Evolutionary conservation across 805 yeast genomes (phyloP).

Genomic region (Myxozyma monticola): DNA sequence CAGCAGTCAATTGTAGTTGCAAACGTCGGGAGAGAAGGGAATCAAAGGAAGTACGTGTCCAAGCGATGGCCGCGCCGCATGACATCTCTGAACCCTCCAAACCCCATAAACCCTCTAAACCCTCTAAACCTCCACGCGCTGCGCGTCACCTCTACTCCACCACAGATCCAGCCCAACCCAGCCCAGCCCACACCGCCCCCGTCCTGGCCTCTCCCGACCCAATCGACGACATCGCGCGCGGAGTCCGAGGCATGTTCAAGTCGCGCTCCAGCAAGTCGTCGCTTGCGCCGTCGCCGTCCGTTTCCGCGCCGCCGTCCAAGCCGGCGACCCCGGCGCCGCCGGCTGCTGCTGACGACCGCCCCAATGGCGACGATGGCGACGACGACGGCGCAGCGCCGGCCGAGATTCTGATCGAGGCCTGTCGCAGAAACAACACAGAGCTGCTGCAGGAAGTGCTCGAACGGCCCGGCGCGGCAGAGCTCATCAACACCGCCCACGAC

Average conservation of each 20-base stretch:
- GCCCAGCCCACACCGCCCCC: neutral
- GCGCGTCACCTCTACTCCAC: too few species aligned
- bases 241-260: slow-evolving; percentile 5
- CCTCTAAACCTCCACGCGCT: too few species aligned
- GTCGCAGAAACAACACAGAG: slow-evolving; percentile 84
- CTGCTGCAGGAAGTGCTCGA: slow-evolving; percentile 58
- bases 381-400: slow-evolving; percentile 69
- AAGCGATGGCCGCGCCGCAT: too few species aligned
- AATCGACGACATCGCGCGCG: slow-evolving; percentile 2
- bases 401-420: slow-evolving; percentile 82
- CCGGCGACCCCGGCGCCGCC: neutral
- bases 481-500: slow-evolving; percentile 71
- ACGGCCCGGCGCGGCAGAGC: slow-evolving; percentile 40
- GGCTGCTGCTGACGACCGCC: neutral
- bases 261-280: slow-evolving; percentile 2
- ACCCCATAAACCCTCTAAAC: too few species aligned
- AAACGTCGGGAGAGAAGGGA: too few species aligned
- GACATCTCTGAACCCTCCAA: too few species aligned
- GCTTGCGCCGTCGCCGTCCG: neutral
- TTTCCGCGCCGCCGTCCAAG: neutral
- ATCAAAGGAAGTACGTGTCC: too few species aligned
- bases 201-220: neutral
- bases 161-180: neutral
- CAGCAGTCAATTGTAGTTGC: neutral
- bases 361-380: neutral